phyloP scores from a whole-genome alignment of 495 filamentous ascomycete species.

The Immersiella caudata region DNA sequence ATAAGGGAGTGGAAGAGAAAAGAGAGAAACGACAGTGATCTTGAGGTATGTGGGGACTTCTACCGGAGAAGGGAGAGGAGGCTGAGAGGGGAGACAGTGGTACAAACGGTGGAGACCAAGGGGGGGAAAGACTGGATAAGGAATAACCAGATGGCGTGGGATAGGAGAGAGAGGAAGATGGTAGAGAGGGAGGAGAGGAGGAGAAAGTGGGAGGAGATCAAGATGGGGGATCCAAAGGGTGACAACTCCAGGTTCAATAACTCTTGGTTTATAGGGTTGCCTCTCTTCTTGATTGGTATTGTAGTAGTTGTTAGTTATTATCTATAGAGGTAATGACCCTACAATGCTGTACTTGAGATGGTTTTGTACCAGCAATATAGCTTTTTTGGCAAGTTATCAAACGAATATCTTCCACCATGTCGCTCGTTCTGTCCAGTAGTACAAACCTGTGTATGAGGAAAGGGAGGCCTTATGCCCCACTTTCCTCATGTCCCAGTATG shows the following conservation, averaged over 20 bases:
- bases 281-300: constrained; percentile 14
- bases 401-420: too few relatives aligned
- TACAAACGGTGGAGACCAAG: constrained; percentile 8
- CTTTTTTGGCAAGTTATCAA: too few relatives aligned
- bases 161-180: constrained; percentile 12
- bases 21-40: constrained; percentile 6
- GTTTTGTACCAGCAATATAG: too few relatives aligned
- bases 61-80: too few relatives aligned
- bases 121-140: constrained; percentile 12
- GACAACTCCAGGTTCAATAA: constrained; percentile 5
- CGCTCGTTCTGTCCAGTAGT: too few relatives aligned
- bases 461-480: constrained; percentile 4
- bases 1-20: constrained; percentile 8
- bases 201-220: constrained; percentile 5
- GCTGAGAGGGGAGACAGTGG: constrained; percentile 11
- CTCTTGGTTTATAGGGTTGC: constrained; percentile 15
- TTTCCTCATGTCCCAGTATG: constrained; percentile 8
- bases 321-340: constrained; percentile 14
- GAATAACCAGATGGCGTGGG: constrained; percentile 16
- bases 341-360: too few relatives aligned
- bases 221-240: constrained; percentile 4
- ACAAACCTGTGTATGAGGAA: too few relatives aligned
- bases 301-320: constrained; percentile 11
- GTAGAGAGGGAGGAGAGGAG: constrained; percentile 14
- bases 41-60: too few relatives aligned